These are phyloP conservation scores for Suillus occidentalis DNA, from an alignment of 768 basidiomycete species.

Conservation along the genomic window DNA sequence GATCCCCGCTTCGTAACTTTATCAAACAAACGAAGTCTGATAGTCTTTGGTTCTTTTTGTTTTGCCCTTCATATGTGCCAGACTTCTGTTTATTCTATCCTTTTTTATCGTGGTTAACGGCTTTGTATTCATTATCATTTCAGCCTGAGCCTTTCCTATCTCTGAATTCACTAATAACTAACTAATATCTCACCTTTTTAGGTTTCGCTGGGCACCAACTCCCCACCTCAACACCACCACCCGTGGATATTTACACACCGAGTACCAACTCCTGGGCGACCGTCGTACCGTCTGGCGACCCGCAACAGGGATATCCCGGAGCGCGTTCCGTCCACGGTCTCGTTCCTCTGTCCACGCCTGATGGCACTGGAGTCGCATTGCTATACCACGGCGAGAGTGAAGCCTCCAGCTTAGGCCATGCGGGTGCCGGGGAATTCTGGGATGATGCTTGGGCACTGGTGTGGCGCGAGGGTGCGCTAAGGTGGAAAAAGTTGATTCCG, in stretches of 20 bases:
- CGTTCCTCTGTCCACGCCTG: slow-evolving; percentile 20
- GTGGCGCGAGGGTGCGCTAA: slow-evolving; percentile 15
- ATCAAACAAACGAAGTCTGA: not conserved
- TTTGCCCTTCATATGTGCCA: not conserved
- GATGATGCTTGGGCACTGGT: slow-evolving; percentile 39
- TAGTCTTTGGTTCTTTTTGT: not conserved
- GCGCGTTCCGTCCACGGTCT: slow-evolving; percentile 38
- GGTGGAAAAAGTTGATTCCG: slow-evolving; percentile 27
- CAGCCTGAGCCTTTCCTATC: too few relatives aligned
- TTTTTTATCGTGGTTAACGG: not conserved
- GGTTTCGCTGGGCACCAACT: slow-evolving; percentile 40
- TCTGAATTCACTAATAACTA: too few relatives aligned
- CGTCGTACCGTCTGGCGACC: slow-evolving; percentile 25
- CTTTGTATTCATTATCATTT: not conserved
- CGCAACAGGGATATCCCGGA: slow-evolving; percentile 30
- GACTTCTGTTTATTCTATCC: too few relatives aligned
- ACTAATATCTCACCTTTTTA: slow-evolving; percentile 10
- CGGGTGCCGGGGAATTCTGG: slow-evolving; percentile 41
- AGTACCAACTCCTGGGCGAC: slow-evolving; percentile 23
- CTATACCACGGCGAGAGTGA: slow-evolving; percentile 39
- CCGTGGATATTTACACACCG: slow-evolving; percentile 37
- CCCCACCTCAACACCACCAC: slow-evolving; percentile 22
- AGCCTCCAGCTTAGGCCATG: slow-evolving; percentile 37
- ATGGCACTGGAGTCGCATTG: slow-evolving; percentile 23
- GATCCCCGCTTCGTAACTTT: not conserved